A percentile compares a stretch with the other conserved stretches of the same genome.
Evolutionary conservation across 495 filamentous ascomycete genomes (phyloP).

Genomic region (Usnea hakonensis): DNA sequence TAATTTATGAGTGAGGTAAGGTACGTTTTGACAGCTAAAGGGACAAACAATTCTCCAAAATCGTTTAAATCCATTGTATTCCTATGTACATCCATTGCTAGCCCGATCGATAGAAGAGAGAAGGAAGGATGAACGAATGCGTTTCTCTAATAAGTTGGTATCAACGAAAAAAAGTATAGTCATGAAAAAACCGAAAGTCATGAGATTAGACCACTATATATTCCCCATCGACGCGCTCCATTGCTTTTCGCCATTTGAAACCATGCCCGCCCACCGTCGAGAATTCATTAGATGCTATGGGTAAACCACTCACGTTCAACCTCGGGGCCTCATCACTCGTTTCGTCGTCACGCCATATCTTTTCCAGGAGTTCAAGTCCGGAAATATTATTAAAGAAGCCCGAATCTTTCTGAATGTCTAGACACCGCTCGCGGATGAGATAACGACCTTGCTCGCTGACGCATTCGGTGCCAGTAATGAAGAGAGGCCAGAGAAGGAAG

Average conservation of each 20-base stretch:
- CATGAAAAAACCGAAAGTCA: not conserved
- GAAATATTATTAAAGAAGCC: constrained; percentile 90
- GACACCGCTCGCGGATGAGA: constrained; percentile 69
- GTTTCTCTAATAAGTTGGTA: not conserved
- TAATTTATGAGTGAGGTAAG: too few species aligned
- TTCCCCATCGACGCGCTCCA: constrained; percentile 71
- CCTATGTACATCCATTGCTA: not conserved
- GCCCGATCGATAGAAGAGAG: not conserved
- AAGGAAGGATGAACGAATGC: not conserved
- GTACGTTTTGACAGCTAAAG: too few species aligned
- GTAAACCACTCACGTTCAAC: not conserved
- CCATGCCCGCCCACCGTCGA: constrained; percentile 32
- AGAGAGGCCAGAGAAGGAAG: constrained; percentile 90
- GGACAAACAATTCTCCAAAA: not conserved
- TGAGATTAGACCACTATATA: constrained; percentile 68
- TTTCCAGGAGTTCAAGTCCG: constrained; percentile 77
- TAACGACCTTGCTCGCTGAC: constrained; percentile 71
- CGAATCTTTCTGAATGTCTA: constrained; percentile 76
- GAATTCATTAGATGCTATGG: constrained; percentile 5
- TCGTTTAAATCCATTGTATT: not conserved
- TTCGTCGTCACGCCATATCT: constrained; percentile 60
- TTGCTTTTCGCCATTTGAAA: constrained; percentile 72
- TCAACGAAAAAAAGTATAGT: not conserved
- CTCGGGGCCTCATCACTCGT: constrained; percentile 10
- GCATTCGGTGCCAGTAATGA: constrained; percentile 85